These are phyloP conservation scores for Apostasia shenzhenica DNA, from an alignment of 106 monocot genomes.

Conservation along the genomic window DNA sequence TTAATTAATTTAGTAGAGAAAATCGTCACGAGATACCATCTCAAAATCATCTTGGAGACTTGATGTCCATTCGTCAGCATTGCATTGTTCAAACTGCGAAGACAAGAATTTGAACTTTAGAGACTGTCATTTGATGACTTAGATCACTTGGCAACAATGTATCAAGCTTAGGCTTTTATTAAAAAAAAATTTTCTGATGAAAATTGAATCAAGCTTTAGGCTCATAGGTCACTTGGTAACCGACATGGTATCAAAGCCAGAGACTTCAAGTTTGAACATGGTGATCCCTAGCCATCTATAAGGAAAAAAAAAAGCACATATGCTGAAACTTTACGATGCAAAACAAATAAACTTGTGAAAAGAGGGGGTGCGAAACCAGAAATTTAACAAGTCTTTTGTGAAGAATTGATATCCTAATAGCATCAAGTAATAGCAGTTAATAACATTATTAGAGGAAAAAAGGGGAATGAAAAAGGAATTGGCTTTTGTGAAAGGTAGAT, in stretches of 20 bases:
- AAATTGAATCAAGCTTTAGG: too few relatives aligned
- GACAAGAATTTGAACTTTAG: background rate
- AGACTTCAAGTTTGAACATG: background rate
- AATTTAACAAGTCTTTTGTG: too few relatives aligned
- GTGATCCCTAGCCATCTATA: background rate
- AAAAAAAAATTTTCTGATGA: background rate
- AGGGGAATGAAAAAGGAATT: too few relatives aligned
- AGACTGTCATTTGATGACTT: background rate
- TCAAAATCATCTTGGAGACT: constrained; percentile 19
- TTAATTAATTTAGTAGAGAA: constrained; percentile 9
- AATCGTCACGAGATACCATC: constrained; percentile 12
- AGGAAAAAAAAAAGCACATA: too few relatives aligned
- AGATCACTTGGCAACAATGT: background rate
- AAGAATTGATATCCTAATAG: too few relatives aligned
- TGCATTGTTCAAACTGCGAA: constrained; percentile 24
- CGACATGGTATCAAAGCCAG: background rate
- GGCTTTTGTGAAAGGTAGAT: too few relatives aligned
- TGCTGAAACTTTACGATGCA: too few relatives aligned
- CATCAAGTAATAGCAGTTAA: too few relatives aligned
- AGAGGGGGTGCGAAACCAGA: too few relatives aligned
- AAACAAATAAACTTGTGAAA: too few relatives aligned
- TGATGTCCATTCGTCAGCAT: constrained; percentile 23
- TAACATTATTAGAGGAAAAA: too few relatives aligned
- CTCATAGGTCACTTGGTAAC: background rate
- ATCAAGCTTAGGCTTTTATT: background rate